phyloP scores from a whole-genome alignment of 805 yeast species.

The Lipomyces yamanashiensis region DNA sequence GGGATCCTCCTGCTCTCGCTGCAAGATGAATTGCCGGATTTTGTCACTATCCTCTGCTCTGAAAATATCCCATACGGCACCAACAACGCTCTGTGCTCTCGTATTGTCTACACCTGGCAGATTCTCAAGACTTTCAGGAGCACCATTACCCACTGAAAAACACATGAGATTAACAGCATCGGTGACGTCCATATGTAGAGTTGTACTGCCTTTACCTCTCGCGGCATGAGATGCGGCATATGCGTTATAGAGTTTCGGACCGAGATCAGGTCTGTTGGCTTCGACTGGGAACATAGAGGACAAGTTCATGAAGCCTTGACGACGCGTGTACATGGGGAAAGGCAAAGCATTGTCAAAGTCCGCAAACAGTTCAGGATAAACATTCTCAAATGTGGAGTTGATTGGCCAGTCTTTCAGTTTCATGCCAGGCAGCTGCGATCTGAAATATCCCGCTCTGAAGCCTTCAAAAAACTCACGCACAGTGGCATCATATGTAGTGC shows the following conservation, averaged over 20 bases:
- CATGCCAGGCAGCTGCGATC: conserved; percentile 11
- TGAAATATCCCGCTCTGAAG: conserved; percentile 14
- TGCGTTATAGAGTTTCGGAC: conserved; percentile 34
- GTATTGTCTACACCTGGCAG: conserved; percentile 18
- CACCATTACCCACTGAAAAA: conserved; percentile 23
- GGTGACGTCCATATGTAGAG: conserved; percentile 32
- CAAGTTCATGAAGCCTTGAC: conserved; percentile 29
- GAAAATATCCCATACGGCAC: conserved; percentile 35
- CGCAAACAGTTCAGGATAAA: conserved; percentile 29
- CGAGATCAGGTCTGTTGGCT: conserved; percentile 31
- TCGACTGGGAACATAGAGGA: conserved; percentile 32
- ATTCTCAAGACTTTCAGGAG: conserved; percentile 10
- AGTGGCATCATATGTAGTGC: conserved; percentile 11
- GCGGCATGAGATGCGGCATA: conserved; percentile 25
- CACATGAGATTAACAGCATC: conserved; percentile 33
- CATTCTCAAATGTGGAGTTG: conserved; percentile 22
- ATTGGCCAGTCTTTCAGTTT: conserved; percentile 34
- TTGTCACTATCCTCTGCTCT: conserved; percentile 28
- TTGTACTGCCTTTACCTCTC: conserved; percentile 25
- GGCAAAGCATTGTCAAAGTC: conserved; percentile 34
- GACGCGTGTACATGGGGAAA: conserved; percentile 28
- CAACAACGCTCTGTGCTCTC: conserved; percentile 7
- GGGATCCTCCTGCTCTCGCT: conserved; percentile 32
- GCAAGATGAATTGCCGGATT: conserved; percentile 25
- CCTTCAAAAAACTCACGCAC: conserved; percentile 23